phyloP scores from a whole-genome alignment of 306 rosid species.

The Mimosa pudica region DNA sequence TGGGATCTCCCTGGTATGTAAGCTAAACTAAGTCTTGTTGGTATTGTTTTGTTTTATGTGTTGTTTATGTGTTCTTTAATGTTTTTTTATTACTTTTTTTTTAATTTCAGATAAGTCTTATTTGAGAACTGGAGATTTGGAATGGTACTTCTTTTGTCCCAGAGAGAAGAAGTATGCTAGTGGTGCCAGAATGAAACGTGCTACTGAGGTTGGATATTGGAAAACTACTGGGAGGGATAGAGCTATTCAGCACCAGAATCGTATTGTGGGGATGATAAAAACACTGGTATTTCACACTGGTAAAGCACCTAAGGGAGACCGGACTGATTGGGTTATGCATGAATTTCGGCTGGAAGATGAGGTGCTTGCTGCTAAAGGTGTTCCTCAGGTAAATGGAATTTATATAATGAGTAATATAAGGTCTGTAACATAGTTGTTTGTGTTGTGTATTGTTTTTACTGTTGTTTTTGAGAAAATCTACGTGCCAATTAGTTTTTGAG shows the following conservation, averaged over 20 bases:
- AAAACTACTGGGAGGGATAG: conserved; percentile 86
- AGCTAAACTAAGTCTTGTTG: neutral
- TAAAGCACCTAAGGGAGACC: conserved; percentile 53
- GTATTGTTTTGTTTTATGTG: neutral
- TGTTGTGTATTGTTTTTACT: neutral
- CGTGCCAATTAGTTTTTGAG: neutral
- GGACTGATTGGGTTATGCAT: conserved; percentile 92
- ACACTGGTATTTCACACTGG: conserved; percentile 71
- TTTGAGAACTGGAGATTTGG: conserved; percentile 59
- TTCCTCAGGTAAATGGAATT: conserved; percentile 51
- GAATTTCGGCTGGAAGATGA: conserved; percentile 70
- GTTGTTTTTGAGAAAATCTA: neutral
- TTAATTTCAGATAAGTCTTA: conserved; percentile 54
- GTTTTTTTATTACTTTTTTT: neutral
- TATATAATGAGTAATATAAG: neutral
- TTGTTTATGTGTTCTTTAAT: neutral
- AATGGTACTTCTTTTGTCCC: conserved; percentile 81
- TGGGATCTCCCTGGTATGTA: conserved; percentile 87
- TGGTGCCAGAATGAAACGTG: conserved; percentile 74
- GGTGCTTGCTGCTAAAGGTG: conserved; percentile 33
- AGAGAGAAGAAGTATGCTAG: conserved; percentile 59
- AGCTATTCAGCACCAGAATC: conserved; percentile 29
- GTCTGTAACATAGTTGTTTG: neutral
- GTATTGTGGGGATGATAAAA: conserved; percentile 64
- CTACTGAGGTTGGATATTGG: conserved; percentile 73